Percentiles rank a stretch among this genome's conserved stretches.
Evolutionary conservation across 164 flowering plant genomes (phyloP).

Genomic region (Cinnamomum chago): DNA sequence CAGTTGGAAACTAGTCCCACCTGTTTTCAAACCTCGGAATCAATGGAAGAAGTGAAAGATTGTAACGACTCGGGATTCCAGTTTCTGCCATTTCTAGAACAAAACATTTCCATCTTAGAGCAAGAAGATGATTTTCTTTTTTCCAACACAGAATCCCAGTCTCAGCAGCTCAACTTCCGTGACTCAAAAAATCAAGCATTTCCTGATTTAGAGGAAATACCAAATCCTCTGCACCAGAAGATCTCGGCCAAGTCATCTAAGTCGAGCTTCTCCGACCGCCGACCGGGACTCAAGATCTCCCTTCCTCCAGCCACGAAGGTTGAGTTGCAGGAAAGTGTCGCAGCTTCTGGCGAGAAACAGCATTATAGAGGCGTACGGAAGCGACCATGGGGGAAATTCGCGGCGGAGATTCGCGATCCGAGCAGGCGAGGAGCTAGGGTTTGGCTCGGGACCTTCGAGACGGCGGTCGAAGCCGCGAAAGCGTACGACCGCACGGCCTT

Average conservation of each 20-base stretch:
- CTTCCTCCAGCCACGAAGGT: constrained; percentile 16
- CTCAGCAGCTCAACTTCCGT: too few relatives aligned
- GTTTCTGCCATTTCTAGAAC: neutral
- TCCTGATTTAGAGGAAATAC: neutral
- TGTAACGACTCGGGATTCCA: constrained; percentile 3
- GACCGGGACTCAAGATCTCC: constrained; percentile 22
- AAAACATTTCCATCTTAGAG: neutral
- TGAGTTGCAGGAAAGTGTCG: constrained; percentile 10
- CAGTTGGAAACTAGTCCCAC: neutral
- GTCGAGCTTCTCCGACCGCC: constrained; percentile 19
- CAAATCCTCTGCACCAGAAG: constrained; percentile 13
- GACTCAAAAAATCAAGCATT: neutral
- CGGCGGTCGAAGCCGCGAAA: constrained; percentile 41
- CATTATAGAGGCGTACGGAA: constrained; percentile 42
- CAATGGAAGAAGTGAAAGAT: neutral
- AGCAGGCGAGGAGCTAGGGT: constrained; percentile 29
- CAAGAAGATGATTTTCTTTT: neutral
- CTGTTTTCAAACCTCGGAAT: neutral
- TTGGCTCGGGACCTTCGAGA: constrained; percentile 48
- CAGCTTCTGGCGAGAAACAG: constrained; percentile 15
- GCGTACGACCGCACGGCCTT: constrained; percentile 47
- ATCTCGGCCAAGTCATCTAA: constrained; percentile 31
- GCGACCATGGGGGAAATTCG: constrained; percentile 47
- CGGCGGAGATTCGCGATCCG: constrained; percentile 47
- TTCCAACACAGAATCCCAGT: too few relatives aligned